phyloP scores from a whole-genome alignment of 176 grass and related monocot species.

The Carex scoparia region DNA sequence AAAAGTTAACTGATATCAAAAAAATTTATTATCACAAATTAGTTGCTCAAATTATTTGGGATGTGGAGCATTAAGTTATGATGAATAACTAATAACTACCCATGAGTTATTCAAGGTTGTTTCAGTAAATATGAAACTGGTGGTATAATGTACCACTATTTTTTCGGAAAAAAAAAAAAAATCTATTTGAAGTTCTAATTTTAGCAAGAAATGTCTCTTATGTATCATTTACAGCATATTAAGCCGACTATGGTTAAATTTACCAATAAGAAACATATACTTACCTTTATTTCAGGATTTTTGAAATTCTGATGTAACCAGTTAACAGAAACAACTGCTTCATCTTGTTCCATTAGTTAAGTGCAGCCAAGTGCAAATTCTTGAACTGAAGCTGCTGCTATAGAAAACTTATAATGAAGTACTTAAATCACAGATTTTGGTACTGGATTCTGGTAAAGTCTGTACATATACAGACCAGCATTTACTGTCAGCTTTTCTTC shows the following conservation, averaged over 20 bases:
- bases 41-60: not conserved
- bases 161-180: not conserved
- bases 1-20: not conserved
- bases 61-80: not conserved
- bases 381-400: slow-evolving; percentile 12
- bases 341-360: slow-evolving; percentile 47
- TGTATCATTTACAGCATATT: not conserved
- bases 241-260: not conserved
- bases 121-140: not conserved
- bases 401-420: not conserved
- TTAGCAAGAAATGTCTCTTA: not conserved
- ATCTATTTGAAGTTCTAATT: not conserved
- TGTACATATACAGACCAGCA: not conserved
- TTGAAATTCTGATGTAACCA: slow-evolving; percentile 64
- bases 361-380: slow-evolving; percentile 14
- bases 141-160: not conserved
- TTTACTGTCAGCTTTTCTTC: not conserved
- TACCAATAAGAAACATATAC: not conserved
- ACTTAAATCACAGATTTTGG: not conserved
- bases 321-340: slow-evolving; percentile 57
- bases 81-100: not conserved
- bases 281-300: slow-evolving; percentile 65
- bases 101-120: not conserved
- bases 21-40: not conserved
- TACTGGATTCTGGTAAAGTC: not conserved